Base-by-base conservation (phyloP, 768 basidiomycete species). In the Hebeloma cylindrosporum region DNA sequence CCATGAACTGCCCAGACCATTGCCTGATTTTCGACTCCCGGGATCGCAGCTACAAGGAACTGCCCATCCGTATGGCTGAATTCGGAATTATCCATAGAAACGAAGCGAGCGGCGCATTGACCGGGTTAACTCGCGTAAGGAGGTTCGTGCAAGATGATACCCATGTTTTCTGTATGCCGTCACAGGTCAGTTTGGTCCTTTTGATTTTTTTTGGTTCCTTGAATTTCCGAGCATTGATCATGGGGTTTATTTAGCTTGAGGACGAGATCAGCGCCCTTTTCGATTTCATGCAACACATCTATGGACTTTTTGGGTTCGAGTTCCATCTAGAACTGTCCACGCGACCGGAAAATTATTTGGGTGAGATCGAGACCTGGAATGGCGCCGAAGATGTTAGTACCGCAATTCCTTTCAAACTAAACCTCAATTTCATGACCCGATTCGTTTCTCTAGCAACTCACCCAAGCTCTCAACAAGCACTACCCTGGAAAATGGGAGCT, bases 1-100 rank as follows among this genome's bases (percentile, higher is more conserved):
- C 96, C 14, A 99, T 99, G 96, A 99, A 99, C 67, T 98, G 96
- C 71, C 96, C 90, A 0, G 94, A 94, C 4, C 96, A 98, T 64
- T 93, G 90, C 65, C 66, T 98, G 38, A 90, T 99, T 56, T 99
- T 98, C 60, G 95, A 93, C 67, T 87, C 89, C 18, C 78, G 90
- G 46, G 94, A 96, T 64, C 82, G 96, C 51, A 86, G 83, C 49
- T 97, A 98, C 72, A 88, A 85, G 63, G 96, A 99, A 65, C 77
- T 98, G 10, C 96, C 96, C 6, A 84, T 99, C 53, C 84, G 96
- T 20, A 93, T 97, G 88, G 95, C 95, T 4, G 96, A 99, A 62
- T 99, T 99, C 59, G 96, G 96, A 54, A 91, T 98, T 53, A 77
- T 98, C 40, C 96, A 98, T 65, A 75, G 95, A 46, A 99, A 98